Evolutionary conservation across 352 stramenopile genomes (phyloP).

Genomic region (Pythium phragmiticola): DNA sequence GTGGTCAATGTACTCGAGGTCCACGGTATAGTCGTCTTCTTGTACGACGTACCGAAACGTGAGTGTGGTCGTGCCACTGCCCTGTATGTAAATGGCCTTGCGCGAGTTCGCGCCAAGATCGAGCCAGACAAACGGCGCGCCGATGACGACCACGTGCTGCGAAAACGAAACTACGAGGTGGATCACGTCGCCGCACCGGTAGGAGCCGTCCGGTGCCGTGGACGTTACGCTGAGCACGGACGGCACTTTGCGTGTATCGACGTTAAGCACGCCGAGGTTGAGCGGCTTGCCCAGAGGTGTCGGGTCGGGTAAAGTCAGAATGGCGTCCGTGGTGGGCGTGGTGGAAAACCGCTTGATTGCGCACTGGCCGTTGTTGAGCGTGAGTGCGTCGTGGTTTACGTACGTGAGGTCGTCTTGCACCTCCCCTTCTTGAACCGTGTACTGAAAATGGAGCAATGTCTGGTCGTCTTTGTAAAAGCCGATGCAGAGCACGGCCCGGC

Average conservation of each 20-base stretch:
- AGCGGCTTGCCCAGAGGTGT: slow-evolving; percentile 35
- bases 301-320: slow-evolving; percentile 56
- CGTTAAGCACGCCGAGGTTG: slow-evolving; percentile 41
- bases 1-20: slow-evolving; percentile 81
- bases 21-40: slow-evolving; percentile 69
- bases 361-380: slow-evolving; percentile 73
- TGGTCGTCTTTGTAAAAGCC: slow-evolving; percentile 58
- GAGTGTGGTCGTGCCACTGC: slow-evolving; percentile 49
- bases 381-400: slow-evolving; percentile 50
- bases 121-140: slow-evolving; percentile 63
- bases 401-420: slow-evolving; percentile 54
- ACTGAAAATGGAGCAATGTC: slow-evolving; percentile 68
- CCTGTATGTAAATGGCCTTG: slow-evolving; percentile 55
- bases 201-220: slow-evolving; percentile 40
- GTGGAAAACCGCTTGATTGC: slow-evolving; percentile 83
- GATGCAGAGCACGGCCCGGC: slow-evolving; percentile 52
- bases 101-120: slow-evolving; percentile 49
- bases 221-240: slow-evolving; percentile 56
- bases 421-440: slow-evolving; percentile 63
- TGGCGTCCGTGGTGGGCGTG: slow-evolving; percentile 65
- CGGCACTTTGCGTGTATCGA: slow-evolving; percentile 63
- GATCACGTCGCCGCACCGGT: slow-evolving; percentile 68
- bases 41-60: slow-evolving; percentile 67
- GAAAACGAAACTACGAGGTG: slow-evolving; percentile 61
- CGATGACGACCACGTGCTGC: slow-evolving; percentile 66